Percentiles rank a stretch among this genome's conserved stretches.
Evolutionary conservation across 2,329 filamentous ascomycete genomes (phyloP).

Genomic region (Fusarium sp.): DNA sequence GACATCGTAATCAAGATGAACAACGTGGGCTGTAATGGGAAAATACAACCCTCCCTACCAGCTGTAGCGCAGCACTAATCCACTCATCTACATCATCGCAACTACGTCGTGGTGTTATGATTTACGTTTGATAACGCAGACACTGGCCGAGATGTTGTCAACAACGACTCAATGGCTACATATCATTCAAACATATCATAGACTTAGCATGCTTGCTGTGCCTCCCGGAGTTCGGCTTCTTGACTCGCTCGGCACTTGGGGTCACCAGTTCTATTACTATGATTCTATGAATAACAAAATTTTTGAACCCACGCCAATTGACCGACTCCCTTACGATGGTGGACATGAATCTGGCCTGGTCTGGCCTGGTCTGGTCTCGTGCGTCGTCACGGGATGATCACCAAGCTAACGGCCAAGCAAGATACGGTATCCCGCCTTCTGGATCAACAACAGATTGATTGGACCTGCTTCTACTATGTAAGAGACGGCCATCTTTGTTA

Average conservation of each 20-base stretch:
- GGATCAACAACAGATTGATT: conserved; percentile 7
- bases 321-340: conserved; percentile 2
- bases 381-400: conserved; percentile 41
- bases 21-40: conserved; percentile 33
- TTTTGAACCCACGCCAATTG: conserved; percentile 8
- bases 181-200: conserved; percentile 5
- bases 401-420: conserved; percentile 24
- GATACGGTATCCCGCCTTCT: conserved; percentile 10
- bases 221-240: conserved; percentile 29
- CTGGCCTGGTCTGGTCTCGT: conserved; percentile 45
- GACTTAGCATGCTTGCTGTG: conserved; percentile 13
- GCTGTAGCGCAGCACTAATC: conserved; percentile 22
- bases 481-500: too few species aligned
- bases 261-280: conserved; percentile 14
- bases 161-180: conserved; percentile 9
- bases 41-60: conserved; percentile 36
- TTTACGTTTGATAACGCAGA: conserved; percentile 29
- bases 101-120: not conserved
- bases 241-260: conserved; percentile 40
- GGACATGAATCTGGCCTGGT: not conserved
- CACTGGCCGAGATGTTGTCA: conserved; percentile 12
- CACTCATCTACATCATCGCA: conserved; percentile 34
- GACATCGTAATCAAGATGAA: conserved; percentile 28
- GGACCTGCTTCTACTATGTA: not conserved
- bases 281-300: conserved; percentile 2